Base-by-base conservation (phyloP, 179 eudicot species). In the Actinidia arguta region DNA sequence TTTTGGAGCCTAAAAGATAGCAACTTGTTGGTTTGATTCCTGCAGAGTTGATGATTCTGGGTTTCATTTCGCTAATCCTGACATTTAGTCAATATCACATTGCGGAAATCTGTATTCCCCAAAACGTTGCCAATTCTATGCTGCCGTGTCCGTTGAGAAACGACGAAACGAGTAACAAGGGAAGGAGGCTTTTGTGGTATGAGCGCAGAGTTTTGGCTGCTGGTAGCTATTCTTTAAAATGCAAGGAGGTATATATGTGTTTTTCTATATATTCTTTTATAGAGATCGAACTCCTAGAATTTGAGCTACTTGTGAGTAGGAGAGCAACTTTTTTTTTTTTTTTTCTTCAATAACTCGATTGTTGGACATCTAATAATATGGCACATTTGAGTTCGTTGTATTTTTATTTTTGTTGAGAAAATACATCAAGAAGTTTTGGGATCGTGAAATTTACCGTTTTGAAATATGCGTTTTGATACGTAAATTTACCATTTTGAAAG, bases 41-140 rank as follows among this genome's bases (percentile, higher is more conserved):
- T 73, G 88, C 92, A 96, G 99, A 96, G 88, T 90, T 94, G 91
- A 96, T 96, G 99, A 83, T 93, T 59, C 83, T 96, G 48, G 99
- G 99, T 73, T 96, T 96, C 87, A 96, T 96, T 44, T 96, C 99
- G 17, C 91, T 96, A 14, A 70, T 91, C 20, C 89, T 96, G 84
- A 95, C 98, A 81, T 96, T 96, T 82, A 85, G 92, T 73, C 99
- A 96, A 75, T 78, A 87, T 64, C 94, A 94, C 85, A 89, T 94
- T 44, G 90, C 92, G 44, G 80, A 81, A 76, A 92, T 96, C 31
- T 96, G 99, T 80, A 84, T 94, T 24, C 95, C 98, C 11, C 18
- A 78, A 1, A 47, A 48, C 4, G 81, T 90, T 50, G 94, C 90
- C 2, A 62, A 89, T 56, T 84, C 87, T 48, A 93, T 96, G 99